Evolutionary conservation across 2,329 filamentous ascomycete genomes (phyloP).

Genomic region (Plenodomus tracheiphilus): DNA sequence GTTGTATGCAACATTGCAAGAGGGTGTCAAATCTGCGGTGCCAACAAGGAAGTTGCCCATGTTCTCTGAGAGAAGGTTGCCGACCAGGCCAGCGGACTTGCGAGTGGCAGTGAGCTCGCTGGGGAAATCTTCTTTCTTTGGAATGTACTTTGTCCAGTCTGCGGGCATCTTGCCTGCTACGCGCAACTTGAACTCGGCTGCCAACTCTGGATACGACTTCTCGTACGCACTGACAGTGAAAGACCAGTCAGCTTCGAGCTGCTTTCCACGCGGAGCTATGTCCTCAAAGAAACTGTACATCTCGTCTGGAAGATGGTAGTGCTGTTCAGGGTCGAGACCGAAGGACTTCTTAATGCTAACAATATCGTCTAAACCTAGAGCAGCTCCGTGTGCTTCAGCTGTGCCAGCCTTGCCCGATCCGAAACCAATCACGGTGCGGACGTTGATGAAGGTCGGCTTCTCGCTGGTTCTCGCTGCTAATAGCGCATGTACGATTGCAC

Average conservation of each 20-base stretch:
- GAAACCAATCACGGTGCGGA: constrained; percentile 60
- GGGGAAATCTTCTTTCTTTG: constrained; percentile 49
- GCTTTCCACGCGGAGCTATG: constrained; percentile 48
- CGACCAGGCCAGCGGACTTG: constrained; percentile 44
- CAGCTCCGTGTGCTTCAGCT: constrained; percentile 61
- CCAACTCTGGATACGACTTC: constrained; percentile 53
- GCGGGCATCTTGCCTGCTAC: constrained; percentile 53
- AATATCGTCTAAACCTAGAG: constrained; percentile 59
- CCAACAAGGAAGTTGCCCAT: constrained; percentile 74
- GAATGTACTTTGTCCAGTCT: constrained; percentile 56
- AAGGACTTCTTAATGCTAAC: constrained; percentile 57
- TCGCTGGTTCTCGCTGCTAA: constrained; percentile 49
- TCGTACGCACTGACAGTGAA: constrained; percentile 49
- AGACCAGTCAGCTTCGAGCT: constrained; percentile 55
- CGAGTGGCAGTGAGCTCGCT: constrained; percentile 53
- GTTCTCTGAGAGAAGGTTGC: constrained; percentile 6
- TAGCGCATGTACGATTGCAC: constrained; percentile 53
- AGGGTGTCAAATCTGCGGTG: constrained; percentile 59
- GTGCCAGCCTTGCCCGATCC: constrained; percentile 57
- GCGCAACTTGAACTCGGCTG: constrained; percentile 52
- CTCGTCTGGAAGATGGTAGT: constrained; percentile 51
- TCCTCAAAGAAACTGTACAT: constrained; percentile 53
- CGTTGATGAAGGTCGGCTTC: constrained; percentile 63
- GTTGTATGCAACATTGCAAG: constrained; percentile 53
- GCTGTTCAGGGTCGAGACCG: constrained; percentile 55